Evolutionary conservation across 2,329 filamentous ascomycete genomes (phyloP).

Genomic region (Dactylellina sp.): DNA sequence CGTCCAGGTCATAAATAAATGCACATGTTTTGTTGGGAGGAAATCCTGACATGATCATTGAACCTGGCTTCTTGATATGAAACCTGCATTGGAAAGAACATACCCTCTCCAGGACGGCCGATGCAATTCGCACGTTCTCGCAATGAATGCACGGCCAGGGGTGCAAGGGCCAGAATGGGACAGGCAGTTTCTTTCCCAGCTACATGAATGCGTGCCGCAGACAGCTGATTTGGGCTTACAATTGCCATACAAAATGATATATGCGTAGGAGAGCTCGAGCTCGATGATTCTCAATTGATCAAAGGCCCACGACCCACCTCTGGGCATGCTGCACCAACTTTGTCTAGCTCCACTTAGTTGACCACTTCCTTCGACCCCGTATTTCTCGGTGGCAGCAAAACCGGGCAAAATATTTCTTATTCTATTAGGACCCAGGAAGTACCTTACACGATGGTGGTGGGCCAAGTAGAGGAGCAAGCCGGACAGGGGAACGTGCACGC

Average conservation of each 20-base stretch:
- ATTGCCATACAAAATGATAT: no score
- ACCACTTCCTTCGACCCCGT: conserved; percentile 1
- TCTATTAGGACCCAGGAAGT: background rate
- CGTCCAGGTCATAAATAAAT: conserved; percentile 31
- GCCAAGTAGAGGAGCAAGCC: background rate
- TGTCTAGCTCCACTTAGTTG: no score
- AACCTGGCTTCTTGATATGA: conserved; percentile 13
- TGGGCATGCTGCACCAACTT: no score
- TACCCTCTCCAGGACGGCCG: background rate
- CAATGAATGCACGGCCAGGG: background rate
- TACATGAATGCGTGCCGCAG: no score
- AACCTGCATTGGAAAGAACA: conserved; percentile 22
- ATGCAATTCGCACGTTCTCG: background rate
- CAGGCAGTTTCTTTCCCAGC: no score
- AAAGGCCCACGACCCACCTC: no score
- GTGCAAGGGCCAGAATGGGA: no score
- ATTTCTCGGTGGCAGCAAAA: background rate
- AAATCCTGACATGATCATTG: background rate
- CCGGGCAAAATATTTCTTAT: background rate
- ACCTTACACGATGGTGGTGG: conserved; percentile 24
- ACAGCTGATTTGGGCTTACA: no score
- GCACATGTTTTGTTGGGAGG: background rate
- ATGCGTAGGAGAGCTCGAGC: background rate
- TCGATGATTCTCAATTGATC: no score
- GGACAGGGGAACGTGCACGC: conserved; percentile 38